A percentile compares a stretch with the other conserved stretches of the same genome.
Evolutionary conservation across 1,139 yeast species (phyloP).

Genomic region (Pichia sp.): DNA sequence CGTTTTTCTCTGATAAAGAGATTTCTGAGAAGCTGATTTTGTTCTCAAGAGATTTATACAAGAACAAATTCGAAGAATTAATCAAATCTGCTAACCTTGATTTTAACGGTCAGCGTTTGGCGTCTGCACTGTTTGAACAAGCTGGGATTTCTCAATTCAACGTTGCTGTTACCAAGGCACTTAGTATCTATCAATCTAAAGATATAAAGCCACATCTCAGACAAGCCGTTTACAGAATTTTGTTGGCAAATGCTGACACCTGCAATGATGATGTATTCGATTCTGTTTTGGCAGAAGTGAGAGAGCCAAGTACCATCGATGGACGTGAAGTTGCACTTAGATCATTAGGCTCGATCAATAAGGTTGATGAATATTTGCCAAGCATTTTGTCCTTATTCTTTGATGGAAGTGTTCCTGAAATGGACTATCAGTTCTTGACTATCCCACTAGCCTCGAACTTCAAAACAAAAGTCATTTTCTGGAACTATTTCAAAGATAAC

Average conservation of each 20-base stretch:
- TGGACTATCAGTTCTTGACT: constrained; percentile 65
- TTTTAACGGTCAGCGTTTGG: constrained; percentile 48
- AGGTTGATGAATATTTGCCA: constrained; percentile 36
- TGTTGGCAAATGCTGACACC: constrained; percentile 40
- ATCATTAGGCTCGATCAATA: constrained; percentile 54
- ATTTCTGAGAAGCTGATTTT: constrained; percentile 38
- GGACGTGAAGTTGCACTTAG: constrained; percentile 61
- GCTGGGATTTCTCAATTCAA: constrained; percentile 51
- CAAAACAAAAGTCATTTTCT: constrained; percentile 45
- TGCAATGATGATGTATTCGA: constrained; percentile 43
- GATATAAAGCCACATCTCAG: constrained; percentile 53
- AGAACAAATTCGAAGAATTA: constrained; percentile 36
- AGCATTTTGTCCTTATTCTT: constrained; percentile 40
- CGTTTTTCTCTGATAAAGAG: constrained; percentile 45
- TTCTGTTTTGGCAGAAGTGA: constrained; percentile 43
- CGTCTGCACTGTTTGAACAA: constrained; percentile 46
- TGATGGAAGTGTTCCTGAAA: constrained; percentile 50
- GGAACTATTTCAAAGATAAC: constrained; percentile 53
- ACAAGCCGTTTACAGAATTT: constrained; percentile 49
- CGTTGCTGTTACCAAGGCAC: constrained; percentile 47
- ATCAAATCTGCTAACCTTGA: constrained; percentile 30
- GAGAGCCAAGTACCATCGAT: constrained; percentile 58
- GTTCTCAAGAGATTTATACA: constrained; percentile 42
- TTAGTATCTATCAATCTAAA: constrained; percentile 36
- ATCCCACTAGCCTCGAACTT: constrained; percentile 51